A percentile compares a stretch with the other conserved stretches of the same genome.
Evolutionary conservation across 306 rosid species (phyloP).

Genomic region (Sindora glabra): DNA sequence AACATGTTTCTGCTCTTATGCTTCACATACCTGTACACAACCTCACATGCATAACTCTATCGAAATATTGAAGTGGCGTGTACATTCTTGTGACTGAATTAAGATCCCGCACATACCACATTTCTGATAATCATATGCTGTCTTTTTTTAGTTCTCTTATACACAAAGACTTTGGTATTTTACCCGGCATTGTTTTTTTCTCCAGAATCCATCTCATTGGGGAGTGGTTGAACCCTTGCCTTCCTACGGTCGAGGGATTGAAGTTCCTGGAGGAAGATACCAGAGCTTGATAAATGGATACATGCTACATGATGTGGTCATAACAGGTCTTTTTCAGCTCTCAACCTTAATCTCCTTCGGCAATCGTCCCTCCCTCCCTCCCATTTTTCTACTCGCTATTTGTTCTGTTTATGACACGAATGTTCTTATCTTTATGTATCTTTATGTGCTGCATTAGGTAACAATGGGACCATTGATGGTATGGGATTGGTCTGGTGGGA

Average conservation of each 20-base stretch:
- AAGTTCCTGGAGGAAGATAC: constrained; percentile 77
- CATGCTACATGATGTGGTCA: constrained; percentile 70
- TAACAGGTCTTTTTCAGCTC: constrained; percentile 55
- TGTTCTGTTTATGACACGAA: too few relatives aligned
- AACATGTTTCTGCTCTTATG: too few relatives aligned
- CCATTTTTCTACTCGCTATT: too few relatives aligned
- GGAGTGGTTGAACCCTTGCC: constrained; percentile 77
- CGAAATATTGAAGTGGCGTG: too few relatives aligned
- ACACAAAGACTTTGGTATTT: too few relatives aligned
- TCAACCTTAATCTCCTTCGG: neutral
- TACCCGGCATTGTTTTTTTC: constrained; percentile 15
- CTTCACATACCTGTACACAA: too few relatives aligned
- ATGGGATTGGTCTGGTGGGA: constrained; percentile 97
- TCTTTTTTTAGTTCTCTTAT: too few relatives aligned
- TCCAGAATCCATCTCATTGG: constrained; percentile 77
- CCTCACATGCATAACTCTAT: too few relatives aligned
- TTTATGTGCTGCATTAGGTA: constrained; percentile 45
- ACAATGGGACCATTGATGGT: constrained; percentile 87
- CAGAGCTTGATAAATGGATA: constrained; percentile 87
- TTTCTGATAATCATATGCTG: too few relatives aligned
- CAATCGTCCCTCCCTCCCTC: neutral
- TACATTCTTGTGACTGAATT: too few relatives aligned
- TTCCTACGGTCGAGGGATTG: constrained; percentile 87
- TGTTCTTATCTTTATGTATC: constrained; percentile 13
- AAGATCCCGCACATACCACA: too few relatives aligned